Evolutionary conservation across 495 filamentous ascomycete genomes (phyloP), one percentile per base, ranked within the genome.

Genomic region (Neurospora sp.): DNA sequence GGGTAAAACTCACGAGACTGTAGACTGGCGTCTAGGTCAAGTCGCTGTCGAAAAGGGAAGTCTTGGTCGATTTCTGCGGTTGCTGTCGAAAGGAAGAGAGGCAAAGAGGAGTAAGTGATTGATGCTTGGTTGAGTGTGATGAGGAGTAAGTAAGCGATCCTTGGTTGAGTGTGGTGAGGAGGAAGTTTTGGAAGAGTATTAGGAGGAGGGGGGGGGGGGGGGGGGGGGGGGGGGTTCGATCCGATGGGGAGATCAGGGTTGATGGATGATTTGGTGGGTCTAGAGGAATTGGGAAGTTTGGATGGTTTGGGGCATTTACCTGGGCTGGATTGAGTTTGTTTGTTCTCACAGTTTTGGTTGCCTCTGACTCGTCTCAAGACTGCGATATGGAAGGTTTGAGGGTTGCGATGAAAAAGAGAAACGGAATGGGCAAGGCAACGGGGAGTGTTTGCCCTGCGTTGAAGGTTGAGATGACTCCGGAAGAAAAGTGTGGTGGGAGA

Each of bases 261-360:
- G 53, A 9, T 65, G 53, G 53, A 65, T 65, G 77, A 79, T 27
- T 20, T 69, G 27, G 22, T 35, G 35, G 75, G 74, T 27, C 76
- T 81, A 45, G 78, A 78, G 9, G 74, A 53, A 38, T 40, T 80
- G 68, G 73, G 75, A n/a, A 35, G 68, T 4, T 75, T 81, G 77
- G 75, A 74, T 3, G 75, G 69, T 22, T 41, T 82, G 74, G 78
- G 81, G 41, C 74, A 78, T 44, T 45, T 81, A 7, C 74, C 80
- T 2, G 79, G 75, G 59, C 22, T 82, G 4, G 80, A 82, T 40
- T 82, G 74, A 44, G 27, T 65, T 31, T 37, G 27, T 1, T 18
- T 35, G 0, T 16, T 35, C 53, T 18, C 53, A 18, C 7, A 9
- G 10, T 14, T 27, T 27, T 59, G 4, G 48, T 0, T 22, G n/a